Conservation (phyloP, 495 filamentous ascomycete species). For the Podospora pseudoanserina region DNA sequence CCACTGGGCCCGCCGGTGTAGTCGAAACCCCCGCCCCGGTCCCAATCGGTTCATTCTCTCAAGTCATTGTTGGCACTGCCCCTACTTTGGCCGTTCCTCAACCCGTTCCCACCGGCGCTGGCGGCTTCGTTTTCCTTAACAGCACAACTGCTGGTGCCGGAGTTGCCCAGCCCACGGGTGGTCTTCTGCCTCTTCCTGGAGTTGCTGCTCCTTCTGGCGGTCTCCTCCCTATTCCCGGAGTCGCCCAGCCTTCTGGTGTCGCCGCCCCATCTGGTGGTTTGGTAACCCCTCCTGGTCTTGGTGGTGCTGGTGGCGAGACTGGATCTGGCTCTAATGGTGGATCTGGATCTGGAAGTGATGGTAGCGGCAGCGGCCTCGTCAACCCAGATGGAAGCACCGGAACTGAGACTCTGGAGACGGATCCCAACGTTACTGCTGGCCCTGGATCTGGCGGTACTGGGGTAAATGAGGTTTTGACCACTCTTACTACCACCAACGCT, state of each 20-base stretch:
- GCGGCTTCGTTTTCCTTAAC: slow-evolving; percentile 8
- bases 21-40: neutral
- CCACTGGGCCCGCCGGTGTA: neutral
- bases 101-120: neutral
- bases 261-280: neutral
- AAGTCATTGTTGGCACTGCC: neutral
- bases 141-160: neutral
- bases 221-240: neutral
- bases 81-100: neutral
- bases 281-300: neutral
- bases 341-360: neutral
- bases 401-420: neutral
- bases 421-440: neutral
- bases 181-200: slow-evolving; percentile 5
- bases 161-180: neutral
- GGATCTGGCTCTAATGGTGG: neutral
- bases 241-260: neutral
- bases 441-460: too few species aligned
- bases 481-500: neutral
- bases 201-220: slow-evolving; percentile 4
- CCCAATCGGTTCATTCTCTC: slow-evolving; percentile 1
- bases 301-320: neutral
- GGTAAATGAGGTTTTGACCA: neutral
- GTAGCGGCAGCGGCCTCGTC: neutral
- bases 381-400: neutral